Conservation (phyloP, 306 rosid genomes). For the Pterocarpus santalinus region DNA sequence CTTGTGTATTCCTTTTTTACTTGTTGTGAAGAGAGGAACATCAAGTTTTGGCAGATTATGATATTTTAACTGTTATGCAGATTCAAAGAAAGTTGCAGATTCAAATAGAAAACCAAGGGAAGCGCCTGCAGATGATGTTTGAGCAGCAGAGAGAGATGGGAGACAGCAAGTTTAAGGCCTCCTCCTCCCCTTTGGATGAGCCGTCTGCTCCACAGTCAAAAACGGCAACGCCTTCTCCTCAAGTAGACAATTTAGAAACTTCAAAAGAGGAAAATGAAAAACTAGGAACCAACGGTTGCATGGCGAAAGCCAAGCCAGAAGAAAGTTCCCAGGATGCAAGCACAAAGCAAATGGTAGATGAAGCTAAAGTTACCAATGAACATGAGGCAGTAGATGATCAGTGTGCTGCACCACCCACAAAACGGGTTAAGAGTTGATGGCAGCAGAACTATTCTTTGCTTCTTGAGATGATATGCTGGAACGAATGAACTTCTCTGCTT, state of each 20-base stretch:
- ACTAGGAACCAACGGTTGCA: slow-evolving; percentile 37
- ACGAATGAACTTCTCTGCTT: slow-evolving; percentile 25
- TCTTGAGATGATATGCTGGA: slow-evolving; percentile 29
- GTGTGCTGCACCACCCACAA: slow-evolving; percentile 54
- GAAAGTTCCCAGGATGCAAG: slow-evolving; percentile 53
- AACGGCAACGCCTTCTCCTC: slow-evolving; percentile 28
- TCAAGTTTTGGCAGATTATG: slow-evolving; percentile 38
- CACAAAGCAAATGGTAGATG: slow-evolving; percentile 52
- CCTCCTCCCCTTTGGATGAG: slow-evolving; percentile 52
- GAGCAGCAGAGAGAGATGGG: slow-evolving; percentile 78
- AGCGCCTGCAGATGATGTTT: slow-evolving; percentile 80
- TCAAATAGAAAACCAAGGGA: slow-evolving; percentile 89
- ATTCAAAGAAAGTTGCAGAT: slow-evolving; percentile 87
- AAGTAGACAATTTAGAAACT: slow-evolving; percentile 44
- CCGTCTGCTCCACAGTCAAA: slow-evolving; percentile 48
- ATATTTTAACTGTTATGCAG: slow-evolving; percentile 56
- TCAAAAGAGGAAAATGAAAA: slow-evolving; percentile 39
- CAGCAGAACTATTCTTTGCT: neutral
- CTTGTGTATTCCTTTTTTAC: neutral
- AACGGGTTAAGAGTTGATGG: slow-evolving; percentile 66
- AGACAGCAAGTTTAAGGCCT: slow-evolving; percentile 57
- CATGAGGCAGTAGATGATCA: slow-evolving; percentile 42
- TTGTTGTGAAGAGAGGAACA: slow-evolving; percentile 19
- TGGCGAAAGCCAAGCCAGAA: slow-evolving; percentile 28
- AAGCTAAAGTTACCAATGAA: slow-evolving; percentile 46